Percentiles rank a stretch among this genome's conserved stretches.
Evolutionary conservation across 495 filamentous ascomycete genomes (phyloP).

Genomic region (Antarctomyces pellizariae): DNA sequence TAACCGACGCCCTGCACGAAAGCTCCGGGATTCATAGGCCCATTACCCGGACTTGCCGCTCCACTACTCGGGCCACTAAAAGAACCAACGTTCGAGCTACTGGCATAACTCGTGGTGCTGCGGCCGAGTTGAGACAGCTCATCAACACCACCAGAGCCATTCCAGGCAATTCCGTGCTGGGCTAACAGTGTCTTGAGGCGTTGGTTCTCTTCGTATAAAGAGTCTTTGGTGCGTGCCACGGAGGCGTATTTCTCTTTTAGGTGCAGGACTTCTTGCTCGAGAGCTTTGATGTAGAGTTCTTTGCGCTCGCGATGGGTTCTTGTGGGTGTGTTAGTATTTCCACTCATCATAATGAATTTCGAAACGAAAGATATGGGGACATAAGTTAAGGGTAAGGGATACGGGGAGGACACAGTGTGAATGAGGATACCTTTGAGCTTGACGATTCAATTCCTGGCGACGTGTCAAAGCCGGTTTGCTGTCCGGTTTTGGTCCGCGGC

Average conservation of each 20-base stretch:
- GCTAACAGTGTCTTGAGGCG: slow-evolving; percentile 51
- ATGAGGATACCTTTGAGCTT: slow-evolving; percentile 81
- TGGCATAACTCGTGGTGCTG: slow-evolving; percentile 32
- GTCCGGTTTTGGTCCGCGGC: slow-evolving; percentile 85
- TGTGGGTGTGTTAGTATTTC: no score
- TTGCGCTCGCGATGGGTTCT: slow-evolving; percentile 94
- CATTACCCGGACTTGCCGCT: no score
- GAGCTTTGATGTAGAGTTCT: slow-evolving; percentile 80
- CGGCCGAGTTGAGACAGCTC: slow-evolving; percentile 25
- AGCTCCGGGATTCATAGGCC: no score
- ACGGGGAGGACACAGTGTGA: no score
- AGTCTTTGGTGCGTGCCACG: slow-evolving; percentile 39
- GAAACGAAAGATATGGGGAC: no score
- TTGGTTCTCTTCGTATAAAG: slow-evolving; percentile 48
- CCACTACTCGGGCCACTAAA: no score
- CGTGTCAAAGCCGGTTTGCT: slow-evolving; percentile 88
- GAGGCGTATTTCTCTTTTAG: slow-evolving; percentile 36
- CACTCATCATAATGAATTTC: slow-evolving; percentile 3
- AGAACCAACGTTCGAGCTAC: no score
- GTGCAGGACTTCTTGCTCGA: slow-evolving; percentile 73
- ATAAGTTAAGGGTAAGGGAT: slow-evolving; percentile 10
- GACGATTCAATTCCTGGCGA: slow-evolving; percentile 81
- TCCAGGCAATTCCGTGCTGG: slow-evolving; percentile 43
- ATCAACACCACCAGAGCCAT: slow-evolving; percentile 18
- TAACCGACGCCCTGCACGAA: no score